Conservation (phyloP, 2,329 filamentous ascomycete genomes). For the Phyllosticta citribraziliensis region DNA sequence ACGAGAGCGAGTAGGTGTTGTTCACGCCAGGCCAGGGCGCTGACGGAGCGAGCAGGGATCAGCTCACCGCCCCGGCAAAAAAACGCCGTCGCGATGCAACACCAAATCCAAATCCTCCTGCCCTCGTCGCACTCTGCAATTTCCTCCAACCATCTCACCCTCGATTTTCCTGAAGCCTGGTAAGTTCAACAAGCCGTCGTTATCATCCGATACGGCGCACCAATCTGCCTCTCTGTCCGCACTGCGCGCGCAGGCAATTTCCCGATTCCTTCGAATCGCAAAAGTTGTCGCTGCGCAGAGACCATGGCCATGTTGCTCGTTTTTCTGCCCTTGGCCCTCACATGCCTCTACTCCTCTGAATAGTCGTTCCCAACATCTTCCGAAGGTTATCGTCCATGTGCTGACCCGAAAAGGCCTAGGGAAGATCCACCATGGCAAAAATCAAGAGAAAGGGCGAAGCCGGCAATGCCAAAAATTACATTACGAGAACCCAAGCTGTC, state of each 20-base stretch:
- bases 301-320: not conserved
- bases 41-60: not conserved
- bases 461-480: slow-evolving; percentile 95
- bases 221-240: not conserved
- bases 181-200: not conserved
- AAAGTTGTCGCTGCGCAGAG: not conserved
- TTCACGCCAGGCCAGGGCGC: not conserved
- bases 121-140: not conserved
- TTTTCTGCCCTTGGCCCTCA: not conserved
- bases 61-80: slow-evolving; percentile 4
- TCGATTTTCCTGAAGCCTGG: not conserved
- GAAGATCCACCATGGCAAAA: slow-evolving; percentile 22
- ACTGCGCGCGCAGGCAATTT: not conserved
- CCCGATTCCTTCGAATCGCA: not conserved
- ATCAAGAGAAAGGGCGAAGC: slow-evolving; percentile 54
- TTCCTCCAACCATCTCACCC: not conserved
- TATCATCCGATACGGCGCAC: not conserved
- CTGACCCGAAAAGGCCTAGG: not conserved
- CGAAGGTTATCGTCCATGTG: not conserved
- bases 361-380: not conserved
- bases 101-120: not conserved
- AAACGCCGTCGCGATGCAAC: slow-evolving; percentile 1
- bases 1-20: not conserved
- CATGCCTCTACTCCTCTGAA: not conserved
- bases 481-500: slow-evolving; percentile 92